phyloP scores from a whole-genome alignment of 1,284 basidiomycete genomes.

The Heterobasidion irregulare region DNA sequence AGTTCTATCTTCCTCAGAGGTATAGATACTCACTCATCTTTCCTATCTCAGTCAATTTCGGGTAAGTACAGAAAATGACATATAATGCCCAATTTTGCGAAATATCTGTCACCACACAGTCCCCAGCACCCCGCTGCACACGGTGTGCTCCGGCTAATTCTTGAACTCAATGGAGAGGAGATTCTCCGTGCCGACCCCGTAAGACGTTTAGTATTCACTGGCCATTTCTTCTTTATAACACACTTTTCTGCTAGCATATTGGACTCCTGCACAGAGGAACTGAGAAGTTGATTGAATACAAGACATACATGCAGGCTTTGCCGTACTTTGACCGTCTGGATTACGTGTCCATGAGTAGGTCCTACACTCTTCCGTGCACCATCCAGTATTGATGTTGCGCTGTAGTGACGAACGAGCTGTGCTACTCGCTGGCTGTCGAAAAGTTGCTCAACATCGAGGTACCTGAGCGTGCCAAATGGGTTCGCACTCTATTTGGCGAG shows the following conservation, averaged over 20 bases:
- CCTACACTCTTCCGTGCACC: background rate
- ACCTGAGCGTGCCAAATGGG: conserved; percentile 99
- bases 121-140: conserved; percentile 99
- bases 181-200: conserved; percentile 88
- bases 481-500: conserved; percentile 95
- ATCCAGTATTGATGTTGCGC: background rate
- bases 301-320: conserved; percentile 97
- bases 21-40: conserved; percentile 6
- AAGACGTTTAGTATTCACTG: conserved; percentile 15
- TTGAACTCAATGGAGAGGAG: conserved; percentile 97
- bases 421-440: conserved; percentile 96
- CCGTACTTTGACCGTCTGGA: conserved; percentile 99
- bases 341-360: conserved; percentile 97
- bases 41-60: conserved; percentile 71
- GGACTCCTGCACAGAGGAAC: conserved; percentile 96
- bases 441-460: conserved; percentile 98
- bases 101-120: conserved; percentile 25
- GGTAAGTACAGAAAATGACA: conserved; percentile 35
- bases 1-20: conserved; percentile 17
- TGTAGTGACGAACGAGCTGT: conserved; percentile 92
- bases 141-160: conserved; percentile 95
- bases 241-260: conserved; percentile 61
- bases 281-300: conserved; percentile 99
- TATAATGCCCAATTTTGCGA: background rate
- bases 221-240: conserved; percentile 7